A percentile compares a stretch with the other conserved stretches of the same genome.
Evolutionary conservation across 495 filamentous ascomycete genomes (phyloP).

Genomic region (Acidiella bohemica): DNA sequence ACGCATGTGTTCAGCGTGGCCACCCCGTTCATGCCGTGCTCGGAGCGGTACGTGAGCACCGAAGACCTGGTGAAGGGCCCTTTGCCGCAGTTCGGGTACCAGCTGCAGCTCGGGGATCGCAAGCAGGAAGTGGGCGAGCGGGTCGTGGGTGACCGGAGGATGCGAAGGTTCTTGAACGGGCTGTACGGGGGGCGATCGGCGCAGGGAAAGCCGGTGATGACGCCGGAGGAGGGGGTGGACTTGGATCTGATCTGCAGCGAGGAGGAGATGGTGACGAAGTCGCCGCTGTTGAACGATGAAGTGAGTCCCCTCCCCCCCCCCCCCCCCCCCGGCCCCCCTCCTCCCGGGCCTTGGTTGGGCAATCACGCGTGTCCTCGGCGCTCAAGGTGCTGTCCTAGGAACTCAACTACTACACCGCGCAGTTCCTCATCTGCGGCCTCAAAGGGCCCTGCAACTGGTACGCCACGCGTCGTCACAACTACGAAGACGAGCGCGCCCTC

Average conservation of each 20-base stretch:
- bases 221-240: constrained; percentile 41
- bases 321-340: too few species aligned
- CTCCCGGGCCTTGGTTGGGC: too few species aligned
- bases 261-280: constrained; percentile 30
- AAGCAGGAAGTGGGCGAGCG: constrained; percentile 8
- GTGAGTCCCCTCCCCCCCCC: too few species aligned
- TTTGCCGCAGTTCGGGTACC: constrained; percentile 68
- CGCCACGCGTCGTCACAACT: constrained; percentile 54
- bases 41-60: constrained; percentile 34
- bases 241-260: constrained; percentile 35
- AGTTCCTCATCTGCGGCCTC: constrained; percentile 58
- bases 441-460: constrained; percentile 79
- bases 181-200: constrained; percentile 52
- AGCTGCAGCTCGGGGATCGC: constrained; percentile 50
- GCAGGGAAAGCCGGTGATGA: constrained; percentile 42
- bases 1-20: constrained; percentile 63
- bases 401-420: constrained; percentile 58
- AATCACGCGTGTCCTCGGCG: too few species aligned
- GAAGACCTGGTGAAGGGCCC: constrained; percentile 40
- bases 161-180: constrained; percentile 53
- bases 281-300: constrained; percentile 46
- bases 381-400: constrained; percentile 32
- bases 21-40: constrained; percentile 52
- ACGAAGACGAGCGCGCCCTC: constrained; percentile 46
- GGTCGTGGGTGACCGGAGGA: constrained; percentile 48